A percentile compares a stretch with the other conserved stretches of the same genome.
These are phyloP conservation scores for Fusarium sp. DNA, from an alignment of 2,329 filamentous ascomycete species.

Conservation along the genomic window DNA sequence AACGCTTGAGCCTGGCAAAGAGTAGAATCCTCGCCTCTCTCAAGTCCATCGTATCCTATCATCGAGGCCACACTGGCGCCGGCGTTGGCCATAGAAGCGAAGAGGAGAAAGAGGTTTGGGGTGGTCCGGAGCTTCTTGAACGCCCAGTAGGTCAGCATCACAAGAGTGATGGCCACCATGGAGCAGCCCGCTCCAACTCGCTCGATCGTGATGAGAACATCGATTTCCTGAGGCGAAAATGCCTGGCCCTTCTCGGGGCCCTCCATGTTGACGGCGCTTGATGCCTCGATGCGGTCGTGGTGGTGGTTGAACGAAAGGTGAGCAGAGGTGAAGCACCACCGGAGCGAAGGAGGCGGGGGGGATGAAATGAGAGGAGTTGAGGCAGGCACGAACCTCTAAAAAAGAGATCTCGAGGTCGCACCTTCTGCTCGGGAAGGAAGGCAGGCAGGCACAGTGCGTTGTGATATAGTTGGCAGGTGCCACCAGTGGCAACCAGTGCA, in stretches of 20 bases:
- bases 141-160: slow-evolving; percentile 61
- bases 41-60: slow-evolving; percentile 75
- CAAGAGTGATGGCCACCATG: slow-evolving; percentile 61
- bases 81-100: slow-evolving; percentile 55
- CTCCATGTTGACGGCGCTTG: slow-evolving; percentile 28
- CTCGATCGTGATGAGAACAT: slow-evolving; percentile 63
- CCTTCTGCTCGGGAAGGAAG: slow-evolving; percentile 5
- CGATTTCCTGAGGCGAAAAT: slow-evolving; percentile 53
- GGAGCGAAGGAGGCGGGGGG: neutral
- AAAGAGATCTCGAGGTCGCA: neutral
- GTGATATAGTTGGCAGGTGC: slow-evolving; percentile 32
- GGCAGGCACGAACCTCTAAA: neutral
- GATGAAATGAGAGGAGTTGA: neutral
- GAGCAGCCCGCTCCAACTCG: slow-evolving; percentile 66
- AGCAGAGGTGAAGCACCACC: neutral
- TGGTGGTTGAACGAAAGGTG: neutral
- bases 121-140: slow-evolving; percentile 67
- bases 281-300: slow-evolving; percentile 1
- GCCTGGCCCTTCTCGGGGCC: slow-evolving; percentile 16
- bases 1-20: slow-evolving; percentile 73
- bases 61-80: slow-evolving; percentile 74
- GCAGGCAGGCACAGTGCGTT: slow-evolving; percentile 4
- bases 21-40: slow-evolving; percentile 62
- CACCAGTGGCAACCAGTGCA: slow-evolving; percentile 25
- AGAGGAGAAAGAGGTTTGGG: slow-evolving; percentile 63